phyloP scores from a whole-genome alignment of 2,329 filamentous ascomycete genomes.

The Taxawa tesnikishii region DNA sequence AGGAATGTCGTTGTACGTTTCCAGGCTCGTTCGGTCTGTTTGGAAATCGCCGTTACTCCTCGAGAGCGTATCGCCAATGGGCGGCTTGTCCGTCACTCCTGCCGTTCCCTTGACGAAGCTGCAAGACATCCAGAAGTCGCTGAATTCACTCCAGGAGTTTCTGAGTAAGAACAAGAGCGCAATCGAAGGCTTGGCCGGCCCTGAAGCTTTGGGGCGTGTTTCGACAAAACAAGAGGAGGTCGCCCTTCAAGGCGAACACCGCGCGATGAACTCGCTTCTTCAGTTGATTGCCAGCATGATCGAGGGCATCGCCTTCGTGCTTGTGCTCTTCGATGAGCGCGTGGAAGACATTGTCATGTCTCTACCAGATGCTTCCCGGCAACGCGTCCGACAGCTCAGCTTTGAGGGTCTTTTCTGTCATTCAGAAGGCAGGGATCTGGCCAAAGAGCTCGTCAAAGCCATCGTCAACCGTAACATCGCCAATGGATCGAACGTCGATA shows the following conservation, averaged over 20 bases:
- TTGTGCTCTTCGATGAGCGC: conserved; percentile 88
- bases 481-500: conserved; percentile 93
- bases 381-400: conserved; percentile 62
- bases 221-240: conserved; percentile 81
- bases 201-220: conserved; percentile 68
- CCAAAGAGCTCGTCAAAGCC: conserved; percentile 88
- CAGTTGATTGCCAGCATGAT: conserved; percentile 81
- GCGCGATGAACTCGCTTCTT: conserved; percentile 76
- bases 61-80: conserved; percentile 40
- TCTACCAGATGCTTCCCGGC: conserved; percentile 57
- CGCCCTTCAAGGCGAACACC: conserved; percentile 85
- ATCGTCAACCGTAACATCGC: conserved; percentile 98
- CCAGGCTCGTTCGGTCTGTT: conserved; percentile 73
- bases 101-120: conserved; percentile 58
- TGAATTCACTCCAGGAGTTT: conserved; percentile 70
- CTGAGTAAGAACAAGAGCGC: conserved; percentile 77
- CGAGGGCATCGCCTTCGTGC: conserved; percentile 91
- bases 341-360: conserved; percentile 76
- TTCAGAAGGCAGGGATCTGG: conserved; percentile 68
- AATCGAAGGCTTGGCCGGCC: conserved; percentile 87
- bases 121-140: conserved; percentile 62
- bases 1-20: conserved; percentile 76
- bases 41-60: conserved; percentile 72
- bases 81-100: conserved; percentile 52
- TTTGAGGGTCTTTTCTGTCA: conserved; percentile 82